Percentiles rank a stretch among this genome's conserved stretches.
Conservation (phyloP, 2,329 filamentous ascomycete species). For the Fonsecaea multimorphosa region DNA sequence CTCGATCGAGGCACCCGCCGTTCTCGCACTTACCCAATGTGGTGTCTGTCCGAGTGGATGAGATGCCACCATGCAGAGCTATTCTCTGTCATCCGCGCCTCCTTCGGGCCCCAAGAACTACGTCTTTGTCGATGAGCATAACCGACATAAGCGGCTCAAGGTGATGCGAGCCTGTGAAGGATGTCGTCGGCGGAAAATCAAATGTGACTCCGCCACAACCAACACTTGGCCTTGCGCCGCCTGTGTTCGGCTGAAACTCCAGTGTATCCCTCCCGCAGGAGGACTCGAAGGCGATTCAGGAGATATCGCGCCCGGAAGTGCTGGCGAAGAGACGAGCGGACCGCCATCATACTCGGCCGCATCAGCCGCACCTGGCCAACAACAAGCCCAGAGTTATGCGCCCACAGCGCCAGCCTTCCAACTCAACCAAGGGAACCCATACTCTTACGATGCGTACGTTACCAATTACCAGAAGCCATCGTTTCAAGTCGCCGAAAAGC, state of each 20-base stretch:
- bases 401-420: slow-evolving; percentile 20
- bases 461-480: slow-evolving; percentile 28
- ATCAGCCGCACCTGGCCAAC: slow-evolving; percentile 19
- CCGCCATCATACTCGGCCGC: slow-evolving; percentile 22
- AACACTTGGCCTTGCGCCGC: slow-evolving; percentile 98
- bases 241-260: slow-evolving; percentile 87
- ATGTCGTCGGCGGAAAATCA: slow-evolving; percentile 93
- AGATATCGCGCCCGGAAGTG: slow-evolving; percentile 14
- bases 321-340: slow-evolving; percentile 20
- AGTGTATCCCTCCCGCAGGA: slow-evolving; percentile 87
- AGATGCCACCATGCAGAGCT: slow-evolving; percentile 39
- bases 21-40: slow-evolving; percentile 36
- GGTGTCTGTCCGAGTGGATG: slow-evolving; percentile 34
- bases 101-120: slow-evolving; percentile 65
- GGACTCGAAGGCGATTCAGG: slow-evolving; percentile 67
- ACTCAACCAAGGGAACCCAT: slow-evolving; percentile 22
- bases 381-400: slow-evolving; percentile 31
- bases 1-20: slow-evolving; percentile 31
- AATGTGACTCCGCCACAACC: slow-evolving; percentile 95
- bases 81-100: slow-evolving; percentile 32
- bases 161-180: slow-evolving; percentile 98
- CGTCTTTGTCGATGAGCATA: slow-evolving; percentile 99
- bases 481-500: slow-evolving; percentile 22
- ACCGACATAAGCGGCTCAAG: slow-evolving; percentile 95
- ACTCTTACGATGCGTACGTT: slow-evolving; percentile 31